Evolutionary conservation across 78 protist genomes (phyloP), one percentile per base, ranked within the genome.

Genomic region (Bodo saltans): DNA sequence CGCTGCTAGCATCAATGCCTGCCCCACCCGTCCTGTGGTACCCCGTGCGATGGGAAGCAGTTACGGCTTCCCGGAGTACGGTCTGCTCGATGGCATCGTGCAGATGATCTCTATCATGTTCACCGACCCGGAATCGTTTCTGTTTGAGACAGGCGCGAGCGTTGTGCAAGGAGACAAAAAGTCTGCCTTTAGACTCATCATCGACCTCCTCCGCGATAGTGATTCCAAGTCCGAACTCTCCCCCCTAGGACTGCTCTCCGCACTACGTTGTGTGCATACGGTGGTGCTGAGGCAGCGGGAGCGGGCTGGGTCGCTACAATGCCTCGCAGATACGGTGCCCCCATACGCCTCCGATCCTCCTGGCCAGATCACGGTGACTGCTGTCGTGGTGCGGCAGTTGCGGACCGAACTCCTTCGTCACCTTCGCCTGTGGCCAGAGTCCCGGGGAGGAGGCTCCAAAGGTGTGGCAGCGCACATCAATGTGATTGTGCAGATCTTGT

Each of bases 31-130:
- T 47, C 60, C 60, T 8, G 8, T 47, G 60, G n/a, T 47, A 17
- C 41, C 34, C 37, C 70, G 81, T 3, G 37, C 67, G 60, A 28
- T 32, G n/a, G 85, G 85, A 35, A 81, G 68, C 3, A 72, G 74
- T 2, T 81, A 32, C 39, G 85, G 85, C 11, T 81, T 81, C 73
- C 85, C 85, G 38, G 29, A 69, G 33, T 23, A 4, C 17, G 85
- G 85, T 23, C 26, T 67, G 60, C 29, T 3, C 1, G 85, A 81
- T 67, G 85, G 85, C 33, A 60, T 81, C 60, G 33, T 68, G 1
- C 33, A 78, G 11, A 37, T 81, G 12, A 27, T 67, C 11, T 39
- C 40, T n/a, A n/a, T n/a, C n/a, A n/a, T n/a, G n/a, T n/a, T n/a
- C n/a, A n/a, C n/a, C n/a, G n/a, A n/a, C n/a, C n/a, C n/a, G n/a